Conservation (phyloP, 139 green algal species). For the Chlamydomonas sp. region DNA sequence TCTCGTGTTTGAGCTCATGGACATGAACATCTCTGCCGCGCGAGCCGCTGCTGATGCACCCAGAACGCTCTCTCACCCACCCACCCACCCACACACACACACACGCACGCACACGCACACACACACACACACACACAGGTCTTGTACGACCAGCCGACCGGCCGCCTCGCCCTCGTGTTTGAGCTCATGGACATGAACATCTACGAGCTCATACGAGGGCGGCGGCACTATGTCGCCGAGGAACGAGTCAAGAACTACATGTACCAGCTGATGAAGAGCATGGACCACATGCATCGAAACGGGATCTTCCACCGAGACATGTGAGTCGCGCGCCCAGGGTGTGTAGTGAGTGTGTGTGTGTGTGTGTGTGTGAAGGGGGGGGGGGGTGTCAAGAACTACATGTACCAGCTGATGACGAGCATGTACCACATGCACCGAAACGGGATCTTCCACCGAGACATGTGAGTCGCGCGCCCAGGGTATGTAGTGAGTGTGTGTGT, state of each 20-base stretch:
- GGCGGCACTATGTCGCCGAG: constrained; percentile 74
- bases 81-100: too few relatives aligned
- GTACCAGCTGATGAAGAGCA: constrained; percentile 80
- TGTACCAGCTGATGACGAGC: constrained; percentile 81
- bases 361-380: too few relatives aligned
- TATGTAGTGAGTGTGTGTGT: too few relatives aligned
- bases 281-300: constrained; percentile 85
- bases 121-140: neutral
- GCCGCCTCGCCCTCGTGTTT: constrained; percentile 79
- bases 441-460: constrained; percentile 83
- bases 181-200: constrained; percentile 81
- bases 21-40: constrained; percentile 39
- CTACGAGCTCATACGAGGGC: constrained; percentile 69
- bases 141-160: constrained; percentile 84
- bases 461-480: too few relatives aligned
- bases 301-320: constrained; percentile 86
- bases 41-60: neutral
- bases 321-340: too few relatives aligned
- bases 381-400: constrained; percentile 65
- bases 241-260: constrained; percentile 70
- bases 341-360: too few relatives aligned
- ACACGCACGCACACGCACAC: neutral
- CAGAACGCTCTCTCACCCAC: neutral
- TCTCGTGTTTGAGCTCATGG: constrained; percentile 81
- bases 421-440: constrained; percentile 87